These are phyloP conservation scores for Closterium sp. DNA, from an alignment of 139 green algal species.

Conservation along the genomic window DNA sequence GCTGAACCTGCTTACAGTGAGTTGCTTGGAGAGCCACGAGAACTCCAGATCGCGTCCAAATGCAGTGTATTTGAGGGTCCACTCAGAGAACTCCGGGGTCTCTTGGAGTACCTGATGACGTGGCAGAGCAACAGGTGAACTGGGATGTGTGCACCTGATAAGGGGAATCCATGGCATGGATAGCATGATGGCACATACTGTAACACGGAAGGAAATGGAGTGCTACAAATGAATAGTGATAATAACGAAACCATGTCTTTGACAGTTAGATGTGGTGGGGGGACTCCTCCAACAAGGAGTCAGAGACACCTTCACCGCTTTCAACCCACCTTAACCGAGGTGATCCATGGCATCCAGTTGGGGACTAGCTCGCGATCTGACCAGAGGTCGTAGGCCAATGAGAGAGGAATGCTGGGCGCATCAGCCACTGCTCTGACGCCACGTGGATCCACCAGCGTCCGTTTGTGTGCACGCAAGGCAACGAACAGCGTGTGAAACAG, in stretches of 20 bases:
- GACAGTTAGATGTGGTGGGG: too few species aligned
- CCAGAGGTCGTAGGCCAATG: slow-evolving; percentile 3
- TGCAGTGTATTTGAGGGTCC: slow-evolving; percentile 19
- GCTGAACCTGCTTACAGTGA: too few species aligned
- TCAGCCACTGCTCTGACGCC: background rate
- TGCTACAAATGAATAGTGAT: too few species aligned
- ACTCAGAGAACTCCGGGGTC: slow-evolving; percentile 1
- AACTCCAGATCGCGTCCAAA: slow-evolving; percentile 11
- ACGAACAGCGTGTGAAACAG: too few species aligned
- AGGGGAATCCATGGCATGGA: background rate
- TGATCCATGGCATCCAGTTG: slow-evolving; percentile 23
- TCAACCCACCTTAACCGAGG: slow-evolving; percentile 12
- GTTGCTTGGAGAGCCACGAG: too few species aligned
- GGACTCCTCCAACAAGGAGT: background rate
- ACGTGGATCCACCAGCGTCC: background rate
- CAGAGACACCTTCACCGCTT: background rate
- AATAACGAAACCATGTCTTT: too few species aligned
- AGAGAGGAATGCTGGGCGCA: background rate
- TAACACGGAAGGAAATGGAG: too few species aligned
- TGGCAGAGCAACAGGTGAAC: background rate
- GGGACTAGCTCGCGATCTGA: slow-evolving; percentile 11
- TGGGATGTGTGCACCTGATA: background rate
- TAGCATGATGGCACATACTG: too few species aligned
- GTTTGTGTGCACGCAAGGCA: background rate
- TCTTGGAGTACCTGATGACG: slow-evolving; percentile 1